Base-by-base conservation (phyloP, 441 rosid species). In the Gossypium davidsonii region DNA sequence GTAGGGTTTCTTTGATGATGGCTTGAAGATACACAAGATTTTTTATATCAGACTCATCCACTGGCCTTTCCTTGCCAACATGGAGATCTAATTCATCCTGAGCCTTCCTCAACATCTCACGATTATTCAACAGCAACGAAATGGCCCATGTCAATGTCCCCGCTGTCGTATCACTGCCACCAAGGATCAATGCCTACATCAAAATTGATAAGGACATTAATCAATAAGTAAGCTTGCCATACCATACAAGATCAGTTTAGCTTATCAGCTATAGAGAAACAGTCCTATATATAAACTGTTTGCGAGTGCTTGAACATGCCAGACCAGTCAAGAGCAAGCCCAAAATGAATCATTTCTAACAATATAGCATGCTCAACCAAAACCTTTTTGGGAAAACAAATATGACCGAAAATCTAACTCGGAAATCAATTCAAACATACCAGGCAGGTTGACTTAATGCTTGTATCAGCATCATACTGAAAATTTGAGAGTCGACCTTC, bases 1-100 rank as follows among this genome's bases (percentile, higher is more conserved):
- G 84, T 18, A 88, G 73, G 14, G 93, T 83, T 76, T 87, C 91
- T 62, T 89, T 89, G 23, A 86, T 15, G 17, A 85, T 80, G 1
- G 94, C 91, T 73, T 85, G 83, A 4, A 86, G 83, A 67, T 86
- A 85, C 3, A 67, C 81, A 8, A 91, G 73, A 2, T 79, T 80
- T n/a, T 68, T 42, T 1, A 83, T 25, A 67, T 89, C 92, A 0
- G 86, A 79, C 12, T 86, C 93, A 3, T 76, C 57, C 0, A 89
- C 92, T 23, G 12, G 73, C 17, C 87, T 71, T 1, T 85, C 84
- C 58, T 1, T 60, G 0, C 96, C 89, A 18, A 91, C 83, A 15
- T 79, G 79, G 3, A 58, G 23, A 75, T 89, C 94, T 31, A 88
- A 12, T 73, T 89, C 91, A 5, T 78, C 70, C 66, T 85, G 90